Evolutionary conservation across 805 yeast genomes (phyloP).

Genomic region (Yueomyces sp.): DNA sequence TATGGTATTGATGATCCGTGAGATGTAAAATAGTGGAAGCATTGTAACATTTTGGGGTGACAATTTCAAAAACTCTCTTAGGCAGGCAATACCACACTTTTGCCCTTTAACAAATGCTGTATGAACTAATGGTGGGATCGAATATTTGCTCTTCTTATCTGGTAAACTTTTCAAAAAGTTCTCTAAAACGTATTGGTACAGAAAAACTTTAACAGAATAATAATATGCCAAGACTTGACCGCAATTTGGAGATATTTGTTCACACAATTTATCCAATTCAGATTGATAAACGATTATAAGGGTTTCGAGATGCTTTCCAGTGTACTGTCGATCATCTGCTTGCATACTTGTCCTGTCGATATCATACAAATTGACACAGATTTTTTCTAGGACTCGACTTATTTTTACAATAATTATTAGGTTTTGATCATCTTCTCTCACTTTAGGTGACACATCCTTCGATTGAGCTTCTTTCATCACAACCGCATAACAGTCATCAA

Average conservation of each 20-base stretch:
- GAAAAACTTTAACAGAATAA: constrained; percentile 52
- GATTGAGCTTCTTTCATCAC: constrained; percentile 1
- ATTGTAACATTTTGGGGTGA: constrained; percentile 35
- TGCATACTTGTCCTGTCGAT: constrained; percentile 7
- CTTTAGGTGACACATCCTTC: constrained; percentile 1
- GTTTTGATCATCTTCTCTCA: constrained; percentile 27
- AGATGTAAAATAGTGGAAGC: constrained; percentile 42
- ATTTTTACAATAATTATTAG: constrained; percentile 48
- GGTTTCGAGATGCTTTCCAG: constrained; percentile 7
- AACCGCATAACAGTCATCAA: constrained; percentile 10
- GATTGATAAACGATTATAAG: constrained; percentile 32
- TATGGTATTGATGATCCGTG: constrained; percentile 49
- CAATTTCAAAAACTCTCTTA: constrained; percentile 35
- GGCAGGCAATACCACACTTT: constrained; percentile 37
- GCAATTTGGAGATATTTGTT: constrained; percentile 26
- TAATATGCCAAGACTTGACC: constrained; percentile 36
- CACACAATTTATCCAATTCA: constrained; percentile 29
- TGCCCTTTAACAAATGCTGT: constrained; percentile 38
- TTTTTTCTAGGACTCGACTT: constrained; percentile 47
- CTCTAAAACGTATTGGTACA: constrained; percentile 41
- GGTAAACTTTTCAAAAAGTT: constrained; percentile 11
- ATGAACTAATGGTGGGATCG: constrained; percentile 20
- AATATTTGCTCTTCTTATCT: not conserved
- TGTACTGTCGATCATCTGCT: constrained; percentile 7
- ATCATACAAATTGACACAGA: constrained; percentile 38